Percentiles rank a stretch among this genome's conserved stretches.
Evolutionary conservation across 352 stramenopile genomes (phyloP).

Genomic region (Globisporangium radiosum): DNA sequence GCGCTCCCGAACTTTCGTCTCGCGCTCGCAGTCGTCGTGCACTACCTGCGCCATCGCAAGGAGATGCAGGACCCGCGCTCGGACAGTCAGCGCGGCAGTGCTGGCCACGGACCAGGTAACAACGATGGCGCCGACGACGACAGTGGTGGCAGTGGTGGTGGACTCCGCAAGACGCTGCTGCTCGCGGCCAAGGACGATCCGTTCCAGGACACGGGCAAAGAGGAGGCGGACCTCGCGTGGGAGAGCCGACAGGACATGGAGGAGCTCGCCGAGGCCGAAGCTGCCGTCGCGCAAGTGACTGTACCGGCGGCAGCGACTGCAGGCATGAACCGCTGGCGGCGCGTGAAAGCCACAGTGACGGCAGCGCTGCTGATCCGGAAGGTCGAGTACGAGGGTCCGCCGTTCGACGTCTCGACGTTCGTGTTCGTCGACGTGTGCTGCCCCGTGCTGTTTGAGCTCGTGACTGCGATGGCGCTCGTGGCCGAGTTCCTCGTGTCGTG

Average conservation of each 20-base stretch:
- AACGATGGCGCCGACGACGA: neutral
- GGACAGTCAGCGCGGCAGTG: neutral
- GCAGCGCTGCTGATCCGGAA: slow-evolving; percentile 56
- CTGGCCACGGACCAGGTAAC: neutral
- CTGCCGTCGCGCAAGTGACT: slow-evolving; percentile 10
- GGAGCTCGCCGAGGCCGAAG: slow-evolving; percentile 19
- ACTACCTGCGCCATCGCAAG: slow-evolving; percentile 66
- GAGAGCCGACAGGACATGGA: slow-evolving; percentile 24
- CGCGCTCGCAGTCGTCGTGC: slow-evolving; percentile 64
- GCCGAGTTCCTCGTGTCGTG: slow-evolving; percentile 43
- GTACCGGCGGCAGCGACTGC: slow-evolving; percentile 6
- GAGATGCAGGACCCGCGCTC: slow-evolving; percentile 32
- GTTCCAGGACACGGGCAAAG: slow-evolving; percentile 46
- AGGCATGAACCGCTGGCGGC: slow-evolving; percentile 45
- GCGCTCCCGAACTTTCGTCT: slow-evolving; percentile 75
- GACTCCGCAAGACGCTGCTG: slow-evolving; percentile 18
- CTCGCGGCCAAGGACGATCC: slow-evolving; percentile 46
- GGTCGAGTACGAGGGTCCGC: slow-evolving; percentile 42
- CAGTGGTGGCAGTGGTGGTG: neutral
- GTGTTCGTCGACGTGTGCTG: slow-evolving; percentile 70
- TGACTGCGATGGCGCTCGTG: slow-evolving; percentile 42
- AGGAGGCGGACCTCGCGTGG: slow-evolving; percentile 46
- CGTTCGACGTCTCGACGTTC: slow-evolving; percentile 71
- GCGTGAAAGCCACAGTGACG: slow-evolving; percentile 39
- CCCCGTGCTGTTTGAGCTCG: slow-evolving; percentile 61